Evolutionary conservation across 345 rosid species (phyloP), one percentile per base, ranked within the genome.

Genomic region (Camelina laxa): DNA sequence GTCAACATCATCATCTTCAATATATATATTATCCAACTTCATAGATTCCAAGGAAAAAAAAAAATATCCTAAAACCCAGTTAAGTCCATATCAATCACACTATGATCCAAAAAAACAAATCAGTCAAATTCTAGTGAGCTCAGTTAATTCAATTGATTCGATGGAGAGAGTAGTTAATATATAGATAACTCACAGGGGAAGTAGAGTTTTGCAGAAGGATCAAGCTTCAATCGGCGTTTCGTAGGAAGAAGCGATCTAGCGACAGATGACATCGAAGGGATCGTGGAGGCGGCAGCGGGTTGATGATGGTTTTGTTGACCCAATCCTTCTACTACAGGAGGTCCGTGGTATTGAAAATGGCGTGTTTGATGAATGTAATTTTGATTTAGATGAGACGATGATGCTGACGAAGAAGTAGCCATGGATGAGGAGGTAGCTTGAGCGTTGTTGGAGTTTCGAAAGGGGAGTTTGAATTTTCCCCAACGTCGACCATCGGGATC

Each of bases 181-280:
- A 33, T 33, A 14, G 13, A 31, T n/a, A n/a, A 65, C 89, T 65
- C 70, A 91, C 98, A 89, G 51, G 97, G 97, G 78, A 94, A 94
- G 69, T 89, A 91, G 53, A 94, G 93, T 81, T 91, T 89, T 5
- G 78, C 72, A 2, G 93, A 22, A 17, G 98, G 98, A 83, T 94
- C 98, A 39, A 94, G 97, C 79, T 88, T 88, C 65, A 91, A 91
- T 15, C 94, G 84, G 63, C 93, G 93, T 22, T 96, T 86, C 0
- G 85, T 60, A 0, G 90, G 98, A 67, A 89, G 80, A 38, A 93
- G 73, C 20, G 96, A 89, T 79, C 85, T 86, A 4, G 93, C 98
- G 0, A 93, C 95, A 1, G 86, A 86, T 27, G 97, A 86, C 19
- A 91, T 87, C 30, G 98, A 88, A 67, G 61, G 83, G 30, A 47